These are phyloP conservation scores for Neoboletus magnificus DNA, from an alignment of 768 basidiomycete species.

Conservation along the genomic window DNA sequence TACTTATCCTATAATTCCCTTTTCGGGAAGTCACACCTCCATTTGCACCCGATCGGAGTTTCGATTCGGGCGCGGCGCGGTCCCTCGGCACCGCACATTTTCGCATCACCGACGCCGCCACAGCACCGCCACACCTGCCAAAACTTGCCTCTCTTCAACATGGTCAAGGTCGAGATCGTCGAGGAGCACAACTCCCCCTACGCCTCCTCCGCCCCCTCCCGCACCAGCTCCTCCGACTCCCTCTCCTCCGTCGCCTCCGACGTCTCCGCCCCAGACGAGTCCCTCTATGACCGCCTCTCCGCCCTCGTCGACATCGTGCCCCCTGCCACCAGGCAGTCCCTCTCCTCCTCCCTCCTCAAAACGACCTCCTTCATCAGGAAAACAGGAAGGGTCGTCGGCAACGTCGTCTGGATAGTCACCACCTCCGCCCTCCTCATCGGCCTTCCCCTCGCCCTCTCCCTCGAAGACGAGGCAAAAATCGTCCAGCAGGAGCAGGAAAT, in stretches of 20 bases:
- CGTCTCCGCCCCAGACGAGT: slow-evolving; percentile 66
- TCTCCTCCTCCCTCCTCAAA: slow-evolving; percentile 57
- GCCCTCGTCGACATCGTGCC: slow-evolving; percentile 97
- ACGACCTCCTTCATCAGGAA: slow-evolving; percentile 65
- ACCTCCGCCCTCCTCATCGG: slow-evolving; percentile 93
- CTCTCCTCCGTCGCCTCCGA: slow-evolving; percentile 79
- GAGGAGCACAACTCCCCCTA: slow-evolving; percentile 79
- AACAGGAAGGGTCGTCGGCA: slow-evolving; percentile 72
- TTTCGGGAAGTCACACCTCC: slow-evolving; percentile 1
- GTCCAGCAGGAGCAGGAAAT: slow-evolving; percentile 93
- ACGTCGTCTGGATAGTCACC: slow-evolving; percentile 91
- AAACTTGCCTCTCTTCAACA: slow-evolving; percentile 32
- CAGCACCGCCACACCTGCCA: slow-evolving; percentile 15
- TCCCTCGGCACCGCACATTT: slow-evolving; percentile 28
- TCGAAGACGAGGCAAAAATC: slow-evolving; percentile 96
- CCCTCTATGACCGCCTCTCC: slow-evolving; percentile 79
- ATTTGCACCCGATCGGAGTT: slow-evolving; percentile 24
- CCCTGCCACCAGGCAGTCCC: slow-evolving; percentile 78
- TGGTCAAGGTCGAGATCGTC: slow-evolving; percentile 94
- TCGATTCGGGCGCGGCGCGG: slow-evolving; percentile 10
- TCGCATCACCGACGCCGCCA: slow-evolving; percentile 20
- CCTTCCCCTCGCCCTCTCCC: slow-evolving; percentile 84
- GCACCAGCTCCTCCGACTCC: slow-evolving; percentile 65
- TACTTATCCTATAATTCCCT: slow-evolving; percentile 22
- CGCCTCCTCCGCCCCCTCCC: slow-evolving; percentile 68